These are phyloP conservation scores for Coemansia sp. DNA, from an alignment of 371 early-diverging fungal species.

Conservation along the genomic window DNA sequence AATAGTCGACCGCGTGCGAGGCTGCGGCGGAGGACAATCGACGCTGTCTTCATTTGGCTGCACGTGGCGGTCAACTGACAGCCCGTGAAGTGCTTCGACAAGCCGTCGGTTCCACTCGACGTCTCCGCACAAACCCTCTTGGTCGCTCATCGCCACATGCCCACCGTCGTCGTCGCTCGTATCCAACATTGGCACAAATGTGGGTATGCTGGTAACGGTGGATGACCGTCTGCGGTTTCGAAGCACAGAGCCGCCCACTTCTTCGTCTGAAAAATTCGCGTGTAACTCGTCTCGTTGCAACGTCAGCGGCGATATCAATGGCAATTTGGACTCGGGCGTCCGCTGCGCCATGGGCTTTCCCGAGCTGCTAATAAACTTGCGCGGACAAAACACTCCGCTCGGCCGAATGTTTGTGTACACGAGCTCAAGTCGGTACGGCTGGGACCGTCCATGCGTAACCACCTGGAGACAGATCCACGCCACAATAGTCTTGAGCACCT, in stretches of 20 bases:
- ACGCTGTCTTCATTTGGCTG: background rate
- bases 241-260: background rate
- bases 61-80: conserved; percentile 3
- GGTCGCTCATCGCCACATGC: conserved; percentile 42
- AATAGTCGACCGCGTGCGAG: conserved; percentile 14
- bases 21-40: background rate
- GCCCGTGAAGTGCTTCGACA: conserved; percentile 30
- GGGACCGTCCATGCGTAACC: conserved; percentile 65
- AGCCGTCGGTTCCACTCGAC: conserved; percentile 42
- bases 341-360: conserved; percentile 27
- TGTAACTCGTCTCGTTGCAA: too few species aligned
- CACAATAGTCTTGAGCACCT: conserved; percentile 76
- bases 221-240: conserved; percentile 6
- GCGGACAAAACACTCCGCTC: conserved; percentile 33
- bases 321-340: conserved; percentile 7
- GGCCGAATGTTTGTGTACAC: conserved; percentile 44
- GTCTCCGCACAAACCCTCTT: conserved; percentile 29
- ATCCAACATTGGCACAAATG: background rate
- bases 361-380: conserved; percentile 32
- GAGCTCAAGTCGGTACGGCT: conserved; percentile 41
- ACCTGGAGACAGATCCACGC: conserved; percentile 85
- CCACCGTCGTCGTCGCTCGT: conserved; percentile 4
- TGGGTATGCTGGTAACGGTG: background rate
- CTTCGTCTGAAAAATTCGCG: background rate
- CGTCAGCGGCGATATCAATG: background rate